Percentiles rank a stretch among this genome's conserved stretches.
Conservation (phyloP, 2,329 filamentous ascomycete species). For the Helotiales sp. region DNA sequence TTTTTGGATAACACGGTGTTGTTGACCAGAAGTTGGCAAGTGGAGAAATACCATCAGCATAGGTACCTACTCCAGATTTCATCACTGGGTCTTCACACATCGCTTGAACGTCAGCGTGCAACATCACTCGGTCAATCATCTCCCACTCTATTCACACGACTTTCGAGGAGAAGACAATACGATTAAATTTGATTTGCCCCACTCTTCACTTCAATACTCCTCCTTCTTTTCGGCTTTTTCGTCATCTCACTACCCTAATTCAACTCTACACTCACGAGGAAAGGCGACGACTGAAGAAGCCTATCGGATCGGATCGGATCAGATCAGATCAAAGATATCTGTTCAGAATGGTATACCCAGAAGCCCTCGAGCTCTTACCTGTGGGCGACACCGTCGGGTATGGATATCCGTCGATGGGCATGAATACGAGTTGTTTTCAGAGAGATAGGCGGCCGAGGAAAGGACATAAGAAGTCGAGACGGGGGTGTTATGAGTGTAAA, state of each 20-base stretch:
- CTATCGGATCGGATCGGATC: no score
- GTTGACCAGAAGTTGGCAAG: no score
- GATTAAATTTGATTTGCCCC: no score
- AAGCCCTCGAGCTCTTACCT: background rate
- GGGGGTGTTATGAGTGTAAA: conserved; percentile 28
- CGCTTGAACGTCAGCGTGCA: background rate
- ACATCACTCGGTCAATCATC: background rate
- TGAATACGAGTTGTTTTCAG: background rate
- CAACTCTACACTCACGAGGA: no score
- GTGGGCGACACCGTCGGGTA: background rate
- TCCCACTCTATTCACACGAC: background rate
- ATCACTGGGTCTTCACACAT: background rate
- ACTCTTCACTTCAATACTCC: background rate
- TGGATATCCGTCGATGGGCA: background rate
- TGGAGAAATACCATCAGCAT: background rate
- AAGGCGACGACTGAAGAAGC: no score
- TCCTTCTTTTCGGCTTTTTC: no score
- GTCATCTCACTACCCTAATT: no score
- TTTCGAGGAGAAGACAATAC: no score
- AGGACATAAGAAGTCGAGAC: conserved; percentile 24
- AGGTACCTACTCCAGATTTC: background rate
- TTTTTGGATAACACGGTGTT: no score
- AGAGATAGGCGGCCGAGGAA: conserved; percentile 12
- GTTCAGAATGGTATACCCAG: background rate
- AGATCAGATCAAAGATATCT: background rate